A percentile compares a stretch with the other conserved stretches of the same genome.
Conservation (phyloP, 192 early-diverging fungal genomes). For the Cetraspora pellucida region DNA sequence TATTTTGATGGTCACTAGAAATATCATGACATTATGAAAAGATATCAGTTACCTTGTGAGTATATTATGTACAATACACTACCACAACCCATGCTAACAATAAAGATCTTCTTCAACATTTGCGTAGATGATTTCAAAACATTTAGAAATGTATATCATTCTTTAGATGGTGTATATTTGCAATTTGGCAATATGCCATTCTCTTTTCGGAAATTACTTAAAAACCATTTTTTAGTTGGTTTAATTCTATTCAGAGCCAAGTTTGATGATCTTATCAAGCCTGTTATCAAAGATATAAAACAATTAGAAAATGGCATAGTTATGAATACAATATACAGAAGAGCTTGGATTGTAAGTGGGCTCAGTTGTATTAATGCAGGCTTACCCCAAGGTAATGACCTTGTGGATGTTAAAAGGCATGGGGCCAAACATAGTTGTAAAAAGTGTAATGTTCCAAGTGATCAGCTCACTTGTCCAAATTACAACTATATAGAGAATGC, state of each 20-base stretch:
- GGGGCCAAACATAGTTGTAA: background rate
- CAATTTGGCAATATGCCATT: slow-evolving; percentile 3
- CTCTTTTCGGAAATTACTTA: background rate
- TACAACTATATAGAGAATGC: slow-evolving; percentile 2
- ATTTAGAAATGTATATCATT: background rate
- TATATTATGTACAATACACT: background rate
- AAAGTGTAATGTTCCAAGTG: slow-evolving; percentile 6
- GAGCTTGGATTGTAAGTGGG: background rate
- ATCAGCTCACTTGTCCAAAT: background rate
- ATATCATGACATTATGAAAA: background rate
- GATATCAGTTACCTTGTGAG: background rate
- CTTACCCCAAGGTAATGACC: background rate
- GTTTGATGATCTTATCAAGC: background rate
- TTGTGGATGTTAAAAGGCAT: background rate
- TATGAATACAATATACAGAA: background rate
- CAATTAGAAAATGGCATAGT: background rate
- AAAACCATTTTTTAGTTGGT: slow-evolving; percentile 12
- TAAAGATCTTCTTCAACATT: slow-evolving; percentile 19
- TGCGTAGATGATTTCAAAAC: slow-evolving; percentile 3
- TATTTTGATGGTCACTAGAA: background rate
- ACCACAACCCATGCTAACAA: background rate
- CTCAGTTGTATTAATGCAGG: background rate
- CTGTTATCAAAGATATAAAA: background rate
- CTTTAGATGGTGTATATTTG: slow-evolving; percentile 5
- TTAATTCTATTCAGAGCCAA: background rate